Percentiles rank a stretch among this genome's conserved stretches.
Evolutionary conservation across 2,329 filamentous ascomycete genomes (phyloP).

Genomic region (Colletotrichum melonis): DNA sequence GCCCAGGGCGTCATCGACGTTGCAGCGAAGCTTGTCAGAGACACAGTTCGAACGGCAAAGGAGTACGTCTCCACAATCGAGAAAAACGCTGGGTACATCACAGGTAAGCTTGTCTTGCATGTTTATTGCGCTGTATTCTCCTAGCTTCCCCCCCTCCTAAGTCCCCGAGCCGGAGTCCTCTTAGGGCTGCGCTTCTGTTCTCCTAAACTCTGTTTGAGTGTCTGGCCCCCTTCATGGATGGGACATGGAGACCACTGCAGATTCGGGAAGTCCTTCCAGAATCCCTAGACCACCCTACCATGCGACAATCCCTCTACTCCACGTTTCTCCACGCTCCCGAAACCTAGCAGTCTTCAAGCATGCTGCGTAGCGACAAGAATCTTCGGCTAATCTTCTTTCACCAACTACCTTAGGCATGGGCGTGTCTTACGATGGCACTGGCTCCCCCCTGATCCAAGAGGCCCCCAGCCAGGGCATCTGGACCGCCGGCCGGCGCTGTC

Average conservation of each 20-base stretch:
- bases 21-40: conserved; percentile 57
- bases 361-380: background rate
- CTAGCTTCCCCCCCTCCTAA: background rate
- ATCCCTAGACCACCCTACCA: background rate
- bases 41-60: conserved; percentile 55
- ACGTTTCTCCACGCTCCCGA: background rate
- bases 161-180: background rate
- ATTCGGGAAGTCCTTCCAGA: background rate
- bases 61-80: conserved; percentile 60
- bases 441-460: conserved; percentile 47
- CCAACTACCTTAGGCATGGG: conserved; percentile 47
- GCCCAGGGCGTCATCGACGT: conserved; percentile 59
- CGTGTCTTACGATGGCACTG: conserved; percentile 50
- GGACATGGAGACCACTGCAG: background rate
- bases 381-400: conserved; percentile 24
- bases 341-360: background rate
- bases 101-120: conserved; percentile 43
- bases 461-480: conserved; percentile 47
- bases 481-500: conserved; percentile 51
- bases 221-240: background rate
- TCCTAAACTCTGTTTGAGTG: conserved; percentile 7
- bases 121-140: background rate
- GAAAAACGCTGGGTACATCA: conserved; percentile 60
- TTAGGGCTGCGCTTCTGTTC: conserved; percentile 3
- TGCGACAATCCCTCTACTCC: background rate